These are phyloP conservation scores for Pseudocercospora fijiensis DNA, from an alignment of 2,329 filamentous ascomycete species.

Conservation along the genomic window DNA sequence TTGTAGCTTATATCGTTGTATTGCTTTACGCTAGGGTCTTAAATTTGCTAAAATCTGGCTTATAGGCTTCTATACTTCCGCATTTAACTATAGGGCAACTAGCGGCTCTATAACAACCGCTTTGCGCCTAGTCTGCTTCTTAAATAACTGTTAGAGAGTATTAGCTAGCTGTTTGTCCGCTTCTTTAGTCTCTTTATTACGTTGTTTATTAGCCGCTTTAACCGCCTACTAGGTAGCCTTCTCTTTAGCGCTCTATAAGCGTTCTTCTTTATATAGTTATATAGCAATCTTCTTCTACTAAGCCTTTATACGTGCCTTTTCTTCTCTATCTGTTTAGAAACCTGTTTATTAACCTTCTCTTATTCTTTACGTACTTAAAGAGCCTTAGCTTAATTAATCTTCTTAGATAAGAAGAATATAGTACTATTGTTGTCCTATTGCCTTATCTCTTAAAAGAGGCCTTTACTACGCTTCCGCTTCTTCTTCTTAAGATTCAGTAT, in stretches of 20 bases:
- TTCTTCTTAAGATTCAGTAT: neutral
- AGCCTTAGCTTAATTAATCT: neutral
- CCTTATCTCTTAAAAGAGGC: neutral
- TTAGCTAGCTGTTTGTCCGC: too few relatives aligned
- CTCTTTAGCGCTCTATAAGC: neutral
- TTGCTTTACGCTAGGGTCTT: too few relatives aligned
- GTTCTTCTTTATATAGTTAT: neutral
- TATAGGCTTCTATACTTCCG: too few relatives aligned
- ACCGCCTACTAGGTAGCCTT: neutral
- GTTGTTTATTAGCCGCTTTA: neutral
- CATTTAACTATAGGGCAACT: too few relatives aligned
- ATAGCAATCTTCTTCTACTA: neutral
- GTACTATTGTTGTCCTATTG: neutral
- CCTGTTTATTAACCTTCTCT: neutral
- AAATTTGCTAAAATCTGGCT: too few relatives aligned
- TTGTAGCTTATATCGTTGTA: too few relatives aligned
- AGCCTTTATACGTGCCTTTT: neutral
- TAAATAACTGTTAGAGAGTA: too few relatives aligned
- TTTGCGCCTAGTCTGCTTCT: too few relatives aligned
- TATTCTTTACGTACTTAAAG: neutral
- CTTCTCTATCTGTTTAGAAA: neutral
- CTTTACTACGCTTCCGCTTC: neutral
- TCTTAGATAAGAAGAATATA: slow-evolving; percentile 2
- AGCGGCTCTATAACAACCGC: too few relatives aligned
- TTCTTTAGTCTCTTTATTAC: neutral